These are phyloP conservation scores for Boletellus emodensis DNA, from an alignment of 768 basidiomycete genomes.

Conservation along the genomic window DNA sequence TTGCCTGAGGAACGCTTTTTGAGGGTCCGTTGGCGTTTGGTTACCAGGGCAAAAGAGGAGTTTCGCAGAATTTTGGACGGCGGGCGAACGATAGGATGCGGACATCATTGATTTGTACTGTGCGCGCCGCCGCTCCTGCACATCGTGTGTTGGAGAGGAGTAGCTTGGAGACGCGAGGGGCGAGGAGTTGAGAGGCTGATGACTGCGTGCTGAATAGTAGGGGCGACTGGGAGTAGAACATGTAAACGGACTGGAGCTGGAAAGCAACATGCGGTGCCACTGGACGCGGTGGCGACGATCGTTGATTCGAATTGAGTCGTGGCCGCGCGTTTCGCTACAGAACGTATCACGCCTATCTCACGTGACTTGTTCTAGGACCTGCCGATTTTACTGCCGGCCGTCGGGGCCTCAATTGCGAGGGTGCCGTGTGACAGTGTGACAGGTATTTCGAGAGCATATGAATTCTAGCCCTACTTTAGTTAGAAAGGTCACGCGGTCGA, in stretches of 20 bases:
- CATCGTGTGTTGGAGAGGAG: conserved; percentile 44
- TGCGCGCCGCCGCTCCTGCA: conserved; percentile 48
- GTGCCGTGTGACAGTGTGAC: too few relatives aligned
- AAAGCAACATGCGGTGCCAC: conserved; percentile 12
- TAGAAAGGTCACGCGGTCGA: too few relatives aligned
- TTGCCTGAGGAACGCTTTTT: conserved; percentile 54
- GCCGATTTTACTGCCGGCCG: too few relatives aligned
- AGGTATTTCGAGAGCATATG: too few relatives aligned
- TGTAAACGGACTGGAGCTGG: conserved; percentile 27
- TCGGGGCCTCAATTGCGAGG: too few relatives aligned
- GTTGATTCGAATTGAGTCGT: conserved; percentile 10
- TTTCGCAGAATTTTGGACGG: conserved; percentile 5
- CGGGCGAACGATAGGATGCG: conserved; percentile 19
- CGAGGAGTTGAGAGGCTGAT: conserved; percentile 45
- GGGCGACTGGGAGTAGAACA: conserved; percentile 39
- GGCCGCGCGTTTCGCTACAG: conserved; percentile 21
- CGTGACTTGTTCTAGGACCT: conserved; percentile 7
- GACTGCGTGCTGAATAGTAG: conserved; percentile 26
- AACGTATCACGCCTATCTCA: conserved; percentile 17
- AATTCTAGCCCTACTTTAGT: too few relatives aligned
- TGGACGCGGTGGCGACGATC: conserved; percentile 1
- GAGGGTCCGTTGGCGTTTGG: conserved; percentile 39
- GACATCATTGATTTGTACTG: conserved; percentile 47
- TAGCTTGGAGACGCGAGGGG: conserved; percentile 45
- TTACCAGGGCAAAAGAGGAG: conserved; percentile 12